These are phyloP conservation scores for Melocanna baccifera DNA, from an alignment of 176 grass and related monocot genomes.

Conservation along the genomic window DNA sequence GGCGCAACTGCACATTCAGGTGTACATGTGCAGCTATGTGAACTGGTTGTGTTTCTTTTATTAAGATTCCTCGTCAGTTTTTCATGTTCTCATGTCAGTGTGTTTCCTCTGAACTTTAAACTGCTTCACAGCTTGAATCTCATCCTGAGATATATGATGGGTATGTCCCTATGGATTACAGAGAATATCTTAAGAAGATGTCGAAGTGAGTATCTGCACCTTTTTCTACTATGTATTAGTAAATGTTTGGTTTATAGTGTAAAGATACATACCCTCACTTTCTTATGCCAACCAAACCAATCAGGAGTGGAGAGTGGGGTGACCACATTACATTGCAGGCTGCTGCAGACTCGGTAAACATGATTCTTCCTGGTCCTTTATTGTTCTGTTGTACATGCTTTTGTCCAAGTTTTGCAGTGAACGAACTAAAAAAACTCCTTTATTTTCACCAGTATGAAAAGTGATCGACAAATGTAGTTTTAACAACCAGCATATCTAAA, in stretches of 20 bases:
- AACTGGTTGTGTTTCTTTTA: not conserved
- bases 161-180: slow-evolving; percentile 94
- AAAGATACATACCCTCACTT: slow-evolving; percentile 5
- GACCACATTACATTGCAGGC: slow-evolving; percentile 97
- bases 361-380: slow-evolving; percentile 1
- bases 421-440: not conserved
- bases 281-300: slow-evolving; percentile 12
- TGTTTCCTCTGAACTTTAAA: slow-evolving; percentile 17
- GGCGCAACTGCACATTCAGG: not conserved
- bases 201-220: slow-evolving; percentile 52
- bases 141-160: slow-evolving; percentile 68
- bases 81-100: not conserved
- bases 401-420: not conserved
- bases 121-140: slow-evolving; percentile 56
- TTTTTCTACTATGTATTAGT: not conserved
- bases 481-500: not conserved
- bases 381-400: not conserved
- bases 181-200: slow-evolving; percentile 83
- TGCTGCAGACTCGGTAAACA: slow-evolving; percentile 83
- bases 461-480: not conserved
- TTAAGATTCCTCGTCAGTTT: not conserved
- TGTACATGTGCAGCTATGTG: not conserved
- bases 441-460: not conserved
- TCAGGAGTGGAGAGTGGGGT: slow-evolving; percentile 88
- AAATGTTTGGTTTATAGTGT: not conserved